Evolutionary conservation across 2,329 filamentous ascomycete genomes (phyloP), one percentile per base, ranked within the genome.

Genomic region (Aspergillus viridinutans): DNA sequence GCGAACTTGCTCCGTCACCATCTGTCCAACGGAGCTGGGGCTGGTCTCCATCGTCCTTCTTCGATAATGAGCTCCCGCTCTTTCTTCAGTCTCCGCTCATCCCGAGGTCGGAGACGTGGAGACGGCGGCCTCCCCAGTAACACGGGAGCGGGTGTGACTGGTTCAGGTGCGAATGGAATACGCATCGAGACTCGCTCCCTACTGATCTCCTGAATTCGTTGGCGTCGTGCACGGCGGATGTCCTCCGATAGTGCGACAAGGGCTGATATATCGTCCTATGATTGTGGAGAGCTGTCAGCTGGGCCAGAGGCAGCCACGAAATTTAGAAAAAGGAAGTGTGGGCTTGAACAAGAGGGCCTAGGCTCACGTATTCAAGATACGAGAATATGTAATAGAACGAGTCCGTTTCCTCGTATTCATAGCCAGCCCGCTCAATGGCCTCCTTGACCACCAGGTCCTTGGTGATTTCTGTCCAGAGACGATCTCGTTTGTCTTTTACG

Each of bases 391-490:
- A 97, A 75, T 90, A 97, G 75, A 91, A 95, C 60, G 83, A 85
- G 54, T 91, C 88, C 0, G 90, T 94, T 80, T 97, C 92, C 71
- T 97, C 91, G 69, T 87, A 97, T 58, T 90, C 86, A 74, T 96
- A 97, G 2, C 90, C 90, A 69, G 87, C 78, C 67, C 88, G 81
- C 64, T 96, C 88, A 62, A 97, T 90, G 20, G 94, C 94, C 71
- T 97, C 92, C 53, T 88, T 86, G 57, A 88, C 81, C 17, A 97
- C 90, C 38, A 97, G 77, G 64, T 96, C 92, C 76, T 96, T 96
- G 49, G 93, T 96, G 65, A 99, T 91, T 75, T 97, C 94, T 0
- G 94, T 99, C 93, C 93, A 97, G 79, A 96, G 90, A 58, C 88
- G 85, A 55, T 83, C 82, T 38, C 66, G 69, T 28, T 68, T 69